These are phyloP conservation scores for Acanthamoeba triangularis DNA, from an alignment of 208 protist species.

Conservation along the genomic window DNA sequence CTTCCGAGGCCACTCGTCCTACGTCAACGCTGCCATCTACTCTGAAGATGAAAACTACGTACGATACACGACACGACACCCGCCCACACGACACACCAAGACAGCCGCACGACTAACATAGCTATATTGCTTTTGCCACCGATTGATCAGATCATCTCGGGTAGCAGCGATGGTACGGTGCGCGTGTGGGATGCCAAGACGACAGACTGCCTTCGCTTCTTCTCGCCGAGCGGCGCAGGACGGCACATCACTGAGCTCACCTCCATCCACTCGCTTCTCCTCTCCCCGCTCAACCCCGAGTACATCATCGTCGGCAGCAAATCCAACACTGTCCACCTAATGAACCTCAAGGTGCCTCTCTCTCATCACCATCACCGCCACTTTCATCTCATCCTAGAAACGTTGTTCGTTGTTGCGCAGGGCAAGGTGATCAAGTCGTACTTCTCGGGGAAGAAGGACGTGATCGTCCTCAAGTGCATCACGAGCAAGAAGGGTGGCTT, in stretches of 20 bases:
- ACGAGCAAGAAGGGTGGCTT: slow-evolving; percentile 6
- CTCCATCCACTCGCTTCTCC: slow-evolving; percentile 16
- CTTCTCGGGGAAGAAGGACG: slow-evolving; percentile 44
- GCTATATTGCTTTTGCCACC: neutral
- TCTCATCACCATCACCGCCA: neutral
- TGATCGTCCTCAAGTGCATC: slow-evolving; percentile 54
- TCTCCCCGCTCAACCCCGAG: slow-evolving; percentile 32
- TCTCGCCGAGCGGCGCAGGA: slow-evolving; percentile 45
- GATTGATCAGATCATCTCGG: slow-evolving; percentile 69
- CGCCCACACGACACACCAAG: neutral
- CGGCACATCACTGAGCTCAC: slow-evolving; percentile 45
- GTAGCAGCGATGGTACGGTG: slow-evolving; percentile 78
- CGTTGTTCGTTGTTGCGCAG: neutral
- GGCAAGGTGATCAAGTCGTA: slow-evolving; percentile 71
- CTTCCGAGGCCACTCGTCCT: slow-evolving; percentile 77
- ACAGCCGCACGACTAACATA: neutral
- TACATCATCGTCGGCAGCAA: slow-evolving; percentile 65
- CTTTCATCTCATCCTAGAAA: neutral
- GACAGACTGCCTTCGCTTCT: slow-evolving; percentile 72
- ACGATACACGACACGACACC: neutral
- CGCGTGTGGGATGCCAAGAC: slow-evolving; percentile 78
- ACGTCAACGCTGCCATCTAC: slow-evolving; percentile 75
- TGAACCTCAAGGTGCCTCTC: neutral
- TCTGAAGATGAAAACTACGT: slow-evolving; percentile 70
- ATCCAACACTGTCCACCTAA: slow-evolving; percentile 38